Evolutionary conservation across 208 protist species (phyloP), one percentile per base, ranked within the genome.

Genomic region (Crithidia acanthocephali): DNA sequence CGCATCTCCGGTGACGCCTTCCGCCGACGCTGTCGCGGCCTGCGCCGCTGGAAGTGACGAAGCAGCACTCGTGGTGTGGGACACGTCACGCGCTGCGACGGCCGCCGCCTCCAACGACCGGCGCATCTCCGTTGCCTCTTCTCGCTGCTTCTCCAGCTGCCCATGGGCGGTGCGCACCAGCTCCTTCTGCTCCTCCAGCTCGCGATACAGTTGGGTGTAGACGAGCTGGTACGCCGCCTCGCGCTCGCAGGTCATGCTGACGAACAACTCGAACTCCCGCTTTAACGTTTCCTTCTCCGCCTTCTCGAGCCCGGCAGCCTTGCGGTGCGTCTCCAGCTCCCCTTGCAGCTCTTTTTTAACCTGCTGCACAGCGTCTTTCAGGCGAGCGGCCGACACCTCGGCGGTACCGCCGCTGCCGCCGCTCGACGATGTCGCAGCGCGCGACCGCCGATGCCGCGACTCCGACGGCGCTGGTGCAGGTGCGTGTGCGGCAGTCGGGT

Each of bases 161-260:
- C 59, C 52, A 72, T 88, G 76, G n/a, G 91, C 74, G 22, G n/a
- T 32, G 23, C 74, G 79, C 1, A 58, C 64, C 2, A 74, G 57
- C 16, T 44, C 67, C 52, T 73, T 48, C n/a, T 80, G 66, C 72
- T 83, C 82, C 63, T 76, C 79, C 51, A 90, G 32, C 59, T 95
- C 85, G 16, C 67, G 79, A 50, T 77, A 71, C 2, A 85, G 40
- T n/a, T 67, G 55, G 20, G 56, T 35, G 72, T 90, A 86, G 7
- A 92, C 83, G 33, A 81, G 56, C 68, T 84, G 82, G 64, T 88
- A 95, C 9, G 61, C 85, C 33, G 80, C 84, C 72, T 95, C 86
- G 10, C 90, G 81, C 82, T 95, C 86, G 58, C 78, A 83, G 13
- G 79, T 74, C 47, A 79, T 74, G 20, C 72, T 81, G 23, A 91